These are phyloP conservation scores for Phytophthora chlamydospora DNA, from an alignment of 352 stramenopile species.

Conservation along the genomic window DNA sequence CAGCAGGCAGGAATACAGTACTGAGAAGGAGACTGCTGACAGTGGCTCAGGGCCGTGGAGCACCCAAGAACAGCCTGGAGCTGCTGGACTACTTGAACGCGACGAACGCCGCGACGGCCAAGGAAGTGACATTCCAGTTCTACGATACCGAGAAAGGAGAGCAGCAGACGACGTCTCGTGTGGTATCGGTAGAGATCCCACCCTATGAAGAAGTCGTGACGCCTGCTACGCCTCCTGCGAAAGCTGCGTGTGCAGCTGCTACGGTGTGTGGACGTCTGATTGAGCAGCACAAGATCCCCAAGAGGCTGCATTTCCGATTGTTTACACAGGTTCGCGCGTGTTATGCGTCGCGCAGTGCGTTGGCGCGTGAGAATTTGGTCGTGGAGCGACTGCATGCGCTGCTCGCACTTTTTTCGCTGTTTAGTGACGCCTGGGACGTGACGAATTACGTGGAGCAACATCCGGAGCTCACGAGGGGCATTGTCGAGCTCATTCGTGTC, in stretches of 20 bases:
- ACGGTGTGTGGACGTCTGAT: slow-evolving; percentile 65
- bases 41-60: slow-evolving; percentile 53
- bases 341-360: slow-evolving; percentile 39
- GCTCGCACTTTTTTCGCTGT: slow-evolving; percentile 77
- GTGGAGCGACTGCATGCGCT: slow-evolving; percentile 77
- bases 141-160: slow-evolving; percentile 48
- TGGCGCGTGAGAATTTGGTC: slow-evolving; percentile 53
- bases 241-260: slow-evolving; percentile 44
- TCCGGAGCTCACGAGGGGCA: slow-evolving; percentile 66
- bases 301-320: slow-evolving; percentile 75
- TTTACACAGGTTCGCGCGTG: slow-evolving; percentile 66
- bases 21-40: slow-evolving; percentile 62
- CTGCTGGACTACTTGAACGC: slow-evolving; percentile 68
- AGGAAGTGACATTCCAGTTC: slow-evolving; percentile 67
- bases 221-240: slow-evolving; percentile 16
- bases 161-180: slow-evolving; percentile 18
- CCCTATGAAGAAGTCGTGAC: slow-evolving; percentile 35
- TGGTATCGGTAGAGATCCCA: slow-evolving; percentile 55
- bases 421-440: slow-evolving; percentile 77
- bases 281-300: slow-evolving; percentile 53
- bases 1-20: slow-evolving; percentile 42
- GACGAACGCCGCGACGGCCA: slow-evolving; percentile 4
- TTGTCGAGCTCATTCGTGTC: slow-evolving; percentile 81
- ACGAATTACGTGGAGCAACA: slow-evolving; percentile 83
- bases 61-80: slow-evolving; percentile 59